Percentiles rank a stretch among this genome's conserved stretches.
Conservation (phyloP, 495 filamentous ascomycete genomes). For the Xylaria sp. region DNA sequence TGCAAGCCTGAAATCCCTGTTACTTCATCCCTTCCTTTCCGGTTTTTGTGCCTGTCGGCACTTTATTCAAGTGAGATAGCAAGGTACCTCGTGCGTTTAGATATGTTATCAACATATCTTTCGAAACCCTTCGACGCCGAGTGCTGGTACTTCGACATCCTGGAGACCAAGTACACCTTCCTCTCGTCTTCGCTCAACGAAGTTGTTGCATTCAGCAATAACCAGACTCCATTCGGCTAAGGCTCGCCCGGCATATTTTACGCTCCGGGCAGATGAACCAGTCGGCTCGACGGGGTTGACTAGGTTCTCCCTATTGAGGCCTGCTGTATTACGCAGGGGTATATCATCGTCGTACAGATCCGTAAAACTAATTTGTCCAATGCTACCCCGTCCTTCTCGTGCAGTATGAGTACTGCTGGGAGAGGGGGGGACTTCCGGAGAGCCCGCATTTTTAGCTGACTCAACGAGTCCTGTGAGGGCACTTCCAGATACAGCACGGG, state of each 20-base stretch:
- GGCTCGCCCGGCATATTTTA: conserved; percentile 83
- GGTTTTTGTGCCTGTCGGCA: not conserved
- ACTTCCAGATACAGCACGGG: conserved; percentile 52
- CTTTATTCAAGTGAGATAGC: not conserved
- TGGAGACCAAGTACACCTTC: conserved; percentile 81
- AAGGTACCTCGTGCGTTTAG: not conserved
- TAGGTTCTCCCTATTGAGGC: conserved; percentile 36
- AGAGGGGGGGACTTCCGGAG: conserved; percentile 26
- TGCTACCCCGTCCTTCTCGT: conserved; percentile 32
- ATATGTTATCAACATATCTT: conserved; percentile 50
- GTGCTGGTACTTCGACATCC: conserved; percentile 84
- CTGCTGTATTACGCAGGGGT: conserved; percentile 27
- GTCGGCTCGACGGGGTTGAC: conserved; percentile 47
- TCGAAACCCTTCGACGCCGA: conserved; percentile 86
- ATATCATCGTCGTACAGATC: conserved; percentile 34
- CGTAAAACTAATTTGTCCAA: conserved; percentile 28
- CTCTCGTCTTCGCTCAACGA: conserved; percentile 82
- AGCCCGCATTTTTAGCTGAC: conserved; percentile 52
- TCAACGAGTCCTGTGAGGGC: conserved; percentile 52
- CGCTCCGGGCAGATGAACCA: conserved; percentile 45
- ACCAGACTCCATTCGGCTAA: conserved; percentile 91
- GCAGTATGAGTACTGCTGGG: conserved; percentile 30
- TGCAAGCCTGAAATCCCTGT: not conserved
- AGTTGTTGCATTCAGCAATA: conserved; percentile 87
- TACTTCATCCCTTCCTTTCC: not conserved